Evolutionary conservation across 2,329 filamentous ascomycete species (phyloP).

Genomic region (Fusarium sp.): DNA sequence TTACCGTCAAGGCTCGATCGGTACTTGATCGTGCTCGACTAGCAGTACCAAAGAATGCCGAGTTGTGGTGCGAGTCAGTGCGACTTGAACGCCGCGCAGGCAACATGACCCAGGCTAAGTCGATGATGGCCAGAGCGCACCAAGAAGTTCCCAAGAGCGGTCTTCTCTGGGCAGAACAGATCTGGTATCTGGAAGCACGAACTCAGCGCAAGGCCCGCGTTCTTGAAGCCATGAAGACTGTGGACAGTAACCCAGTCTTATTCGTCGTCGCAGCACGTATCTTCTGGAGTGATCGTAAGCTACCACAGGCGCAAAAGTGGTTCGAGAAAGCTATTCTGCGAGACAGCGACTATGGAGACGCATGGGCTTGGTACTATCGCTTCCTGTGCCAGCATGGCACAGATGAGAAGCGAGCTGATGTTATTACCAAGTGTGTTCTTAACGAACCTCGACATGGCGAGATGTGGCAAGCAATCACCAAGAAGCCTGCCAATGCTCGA

Average conservation of each 20-base stretch:
- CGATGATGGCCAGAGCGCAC: constrained; percentile 90
- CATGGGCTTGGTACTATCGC: constrained; percentile 98
- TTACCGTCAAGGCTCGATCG: constrained; percentile 90
- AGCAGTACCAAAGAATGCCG: constrained; percentile 83
- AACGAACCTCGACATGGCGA: constrained; percentile 94
- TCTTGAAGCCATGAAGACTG: constrained; percentile 95
- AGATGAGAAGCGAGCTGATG: constrained; percentile 88
- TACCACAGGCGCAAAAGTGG: constrained; percentile 96
- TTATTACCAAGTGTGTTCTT: constrained; percentile 80
- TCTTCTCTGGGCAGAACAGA: constrained; percentile 91
- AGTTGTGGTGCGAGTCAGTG: constrained; percentile 94
- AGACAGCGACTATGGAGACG: constrained; percentile 88
- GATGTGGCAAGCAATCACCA: constrained; percentile 86
- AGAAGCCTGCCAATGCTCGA: constrained; percentile 83
- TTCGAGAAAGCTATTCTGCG: constrained; percentile 95
- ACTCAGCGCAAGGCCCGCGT: constrained; percentile 92
- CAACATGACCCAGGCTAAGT: constrained; percentile 85
- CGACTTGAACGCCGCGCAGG: constrained; percentile 89
- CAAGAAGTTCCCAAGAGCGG: constrained; percentile 92
- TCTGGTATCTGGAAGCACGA: constrained; percentile 91
- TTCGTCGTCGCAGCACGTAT: constrained; percentile 94
- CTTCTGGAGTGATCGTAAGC: constrained; percentile 91
- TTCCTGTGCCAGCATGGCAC: constrained; percentile 94
- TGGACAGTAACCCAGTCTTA: constrained; percentile 88
- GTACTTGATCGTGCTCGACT: constrained; percentile 92